Conservation (phyloP, 208 protist species). For the Leishmania braziliensis region DNA sequence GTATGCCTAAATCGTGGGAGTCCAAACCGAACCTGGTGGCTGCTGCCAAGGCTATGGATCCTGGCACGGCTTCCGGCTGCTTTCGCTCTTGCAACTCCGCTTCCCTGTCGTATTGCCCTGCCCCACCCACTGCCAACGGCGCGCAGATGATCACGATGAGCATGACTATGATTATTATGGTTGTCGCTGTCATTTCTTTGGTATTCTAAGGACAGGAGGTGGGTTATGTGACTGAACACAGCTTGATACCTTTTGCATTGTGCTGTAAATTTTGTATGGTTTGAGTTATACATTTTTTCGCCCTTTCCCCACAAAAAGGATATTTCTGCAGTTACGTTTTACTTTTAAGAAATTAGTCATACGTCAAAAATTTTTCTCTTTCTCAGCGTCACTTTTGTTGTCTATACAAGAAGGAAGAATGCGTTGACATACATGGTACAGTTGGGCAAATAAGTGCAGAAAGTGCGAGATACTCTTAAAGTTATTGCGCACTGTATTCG, state of each 20-base stretch:
- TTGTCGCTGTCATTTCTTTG: slow-evolving; percentile 4
- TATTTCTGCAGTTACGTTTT: background rate
- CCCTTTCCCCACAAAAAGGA: background rate
- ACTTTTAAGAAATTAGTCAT: background rate
- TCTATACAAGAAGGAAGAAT: background rate
- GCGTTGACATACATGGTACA: background rate
- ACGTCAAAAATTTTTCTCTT: background rate
- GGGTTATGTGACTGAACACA: no score
- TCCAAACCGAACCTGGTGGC: slow-evolving; percentile 12
- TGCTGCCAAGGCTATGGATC: slow-evolving; percentile 24
- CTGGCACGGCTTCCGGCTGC: slow-evolving; percentile 11
- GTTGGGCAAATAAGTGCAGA: background rate
- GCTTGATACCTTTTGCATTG: background rate
- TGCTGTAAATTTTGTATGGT: background rate
- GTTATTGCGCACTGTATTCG: background rate
- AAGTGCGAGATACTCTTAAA: background rate
- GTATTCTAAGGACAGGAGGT: background rate
- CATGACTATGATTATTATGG: background rate
- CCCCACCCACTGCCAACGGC: background rate
- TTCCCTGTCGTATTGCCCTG: slow-evolving; percentile 17
- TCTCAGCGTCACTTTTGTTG: background rate
- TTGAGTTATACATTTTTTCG: background rate
- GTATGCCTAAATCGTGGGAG: slow-evolving; percentile 25
- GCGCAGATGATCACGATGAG: slow-evolving; percentile 7
- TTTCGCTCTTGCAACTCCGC: slow-evolving; percentile 10